Conservation (phyloP, 139 green algal species). For the Volvox reticuliferus region DNA sequence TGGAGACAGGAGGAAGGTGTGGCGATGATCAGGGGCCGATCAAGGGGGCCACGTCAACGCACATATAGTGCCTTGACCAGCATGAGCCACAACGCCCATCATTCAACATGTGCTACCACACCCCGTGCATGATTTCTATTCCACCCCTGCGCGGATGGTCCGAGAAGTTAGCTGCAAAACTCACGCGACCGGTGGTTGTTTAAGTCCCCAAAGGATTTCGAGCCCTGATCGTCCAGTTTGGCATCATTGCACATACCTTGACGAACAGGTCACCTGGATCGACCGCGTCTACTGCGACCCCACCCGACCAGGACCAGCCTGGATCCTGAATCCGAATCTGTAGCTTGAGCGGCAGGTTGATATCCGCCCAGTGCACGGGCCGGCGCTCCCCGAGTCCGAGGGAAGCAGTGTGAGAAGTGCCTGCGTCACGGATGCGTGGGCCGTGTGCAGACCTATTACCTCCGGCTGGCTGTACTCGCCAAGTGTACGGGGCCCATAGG, state of each 20-base stretch:
- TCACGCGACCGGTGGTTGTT: too few species aligned
- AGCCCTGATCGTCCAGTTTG: not conserved
- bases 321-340: conserved; percentile 81
- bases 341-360: conserved; percentile 64
- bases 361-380: conserved; percentile 78
- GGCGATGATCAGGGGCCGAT: not conserved
- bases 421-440: not conserved
- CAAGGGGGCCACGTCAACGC: not conserved
- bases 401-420: not conserved
- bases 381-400: conserved; percentile 58
- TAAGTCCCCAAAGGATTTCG: not conserved
- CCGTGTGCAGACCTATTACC: too few species aligned
- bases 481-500: too few species aligned
- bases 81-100: too few species aligned
- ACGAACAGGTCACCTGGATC: conserved; percentile 78
- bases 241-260: conserved; percentile 57
- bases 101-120: too few species aligned
- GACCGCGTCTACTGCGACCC: conserved; percentile 68
- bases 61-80: too few species aligned
- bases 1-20: not conserved
- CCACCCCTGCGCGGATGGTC: too few species aligned
- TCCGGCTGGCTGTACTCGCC: too few species aligned
- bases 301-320: conserved; percentile 88
- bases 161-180: too few species aligned
- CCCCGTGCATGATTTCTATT: too few species aligned